Evolutionary conservation across 1,139 yeast species (phyloP).

Genomic region (Blastobotrys arbuscula): DNA sequence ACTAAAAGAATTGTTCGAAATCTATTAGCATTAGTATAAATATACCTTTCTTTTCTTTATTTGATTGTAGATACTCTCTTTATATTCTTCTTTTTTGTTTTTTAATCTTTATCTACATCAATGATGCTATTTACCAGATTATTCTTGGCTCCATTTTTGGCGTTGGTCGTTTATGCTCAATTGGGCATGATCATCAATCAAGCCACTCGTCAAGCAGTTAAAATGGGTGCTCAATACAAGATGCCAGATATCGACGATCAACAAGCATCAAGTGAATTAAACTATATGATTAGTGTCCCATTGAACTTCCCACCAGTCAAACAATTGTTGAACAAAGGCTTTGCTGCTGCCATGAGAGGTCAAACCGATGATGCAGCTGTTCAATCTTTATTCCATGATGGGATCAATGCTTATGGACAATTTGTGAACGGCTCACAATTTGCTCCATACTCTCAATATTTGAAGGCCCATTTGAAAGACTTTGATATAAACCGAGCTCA

Average conservation of each 20-base stretch:
- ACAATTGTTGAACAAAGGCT: conserved; percentile 19
- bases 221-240: conserved; percentile 14
- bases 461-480: conserved; percentile 21
- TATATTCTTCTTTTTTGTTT: not conserved
- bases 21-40: conserved; percentile 69
- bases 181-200: conserved; percentile 9
- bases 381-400: conserved; percentile 15
- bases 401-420: conserved; percentile 20
- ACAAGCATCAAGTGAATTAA: conserved; percentile 26
- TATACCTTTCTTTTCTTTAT: not conserved
- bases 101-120: not conserved
- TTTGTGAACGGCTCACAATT: conserved; percentile 23
- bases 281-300: conserved; percentile 19
- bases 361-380: conserved; percentile 13
- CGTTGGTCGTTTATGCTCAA: conserved; percentile 17
- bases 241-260: conserved; percentile 18
- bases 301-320: conserved; percentile 21
- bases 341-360: conserved; percentile 11
- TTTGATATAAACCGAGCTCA: conserved; percentile 21
- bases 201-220: conserved; percentile 14
- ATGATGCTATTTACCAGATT: not conserved
- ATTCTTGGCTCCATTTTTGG: conserved; percentile 7
- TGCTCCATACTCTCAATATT: conserved; percentile 22
- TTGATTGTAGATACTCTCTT: too few relatives aligned
- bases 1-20: conserved; percentile 72